Percentiles rank a stretch among this genome's conserved stretches.
Conservation (phyloP, 1,284 basidiomycete species). For the Singerocomus rubriflavus region DNA sequence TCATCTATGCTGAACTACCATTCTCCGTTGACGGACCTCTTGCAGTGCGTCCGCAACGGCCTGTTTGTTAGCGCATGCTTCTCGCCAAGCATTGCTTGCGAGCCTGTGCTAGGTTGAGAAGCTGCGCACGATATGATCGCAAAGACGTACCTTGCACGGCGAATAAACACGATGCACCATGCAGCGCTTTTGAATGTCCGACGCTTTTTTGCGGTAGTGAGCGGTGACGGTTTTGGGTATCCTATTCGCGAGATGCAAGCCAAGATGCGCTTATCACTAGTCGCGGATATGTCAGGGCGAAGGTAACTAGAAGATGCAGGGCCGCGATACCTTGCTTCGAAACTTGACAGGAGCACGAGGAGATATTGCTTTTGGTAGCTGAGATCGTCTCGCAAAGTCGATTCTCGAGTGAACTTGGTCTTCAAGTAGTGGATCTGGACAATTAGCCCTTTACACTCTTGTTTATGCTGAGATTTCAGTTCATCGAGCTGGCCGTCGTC, state of each 20-base stretch:
- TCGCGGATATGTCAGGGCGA: constrained; percentile 4
- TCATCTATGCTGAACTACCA: constrained; percentile 19
- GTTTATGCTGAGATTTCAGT: constrained; percentile 69
- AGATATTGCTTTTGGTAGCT: constrained; percentile 87
- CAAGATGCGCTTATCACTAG: constrained; percentile 75
- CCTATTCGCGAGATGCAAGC: constrained; percentile 78
- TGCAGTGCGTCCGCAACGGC: constrained; percentile 63
- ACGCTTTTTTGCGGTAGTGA: constrained; percentile 36
- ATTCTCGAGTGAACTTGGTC: constrained; percentile 86
- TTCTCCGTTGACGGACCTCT: constrained; percentile 60
- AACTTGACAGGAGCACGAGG: constrained; percentile 57
- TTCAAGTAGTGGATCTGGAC: constrained; percentile 92
- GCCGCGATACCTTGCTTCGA: constrained; percentile 67
- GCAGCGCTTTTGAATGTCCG: constrained; percentile 59
- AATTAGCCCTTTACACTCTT: constrained; percentile 85
- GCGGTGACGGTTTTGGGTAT: constrained; percentile 40
- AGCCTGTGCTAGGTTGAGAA: constrained; percentile 39
- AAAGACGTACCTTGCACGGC: constrained; percentile 59
- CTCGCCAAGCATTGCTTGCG: constrained; percentile 59
- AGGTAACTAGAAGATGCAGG: background rate
- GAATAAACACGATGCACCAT: constrained; percentile 61
- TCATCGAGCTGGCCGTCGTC: constrained; percentile 51
- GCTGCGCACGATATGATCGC: background rate
- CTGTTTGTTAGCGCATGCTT: constrained; percentile 56
- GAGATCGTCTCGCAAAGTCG: constrained; percentile 75